These are phyloP conservation scores for Solanum boliviense DNA, from an alignment of 257 asterid genomes.

Conservation along the genomic window DNA sequence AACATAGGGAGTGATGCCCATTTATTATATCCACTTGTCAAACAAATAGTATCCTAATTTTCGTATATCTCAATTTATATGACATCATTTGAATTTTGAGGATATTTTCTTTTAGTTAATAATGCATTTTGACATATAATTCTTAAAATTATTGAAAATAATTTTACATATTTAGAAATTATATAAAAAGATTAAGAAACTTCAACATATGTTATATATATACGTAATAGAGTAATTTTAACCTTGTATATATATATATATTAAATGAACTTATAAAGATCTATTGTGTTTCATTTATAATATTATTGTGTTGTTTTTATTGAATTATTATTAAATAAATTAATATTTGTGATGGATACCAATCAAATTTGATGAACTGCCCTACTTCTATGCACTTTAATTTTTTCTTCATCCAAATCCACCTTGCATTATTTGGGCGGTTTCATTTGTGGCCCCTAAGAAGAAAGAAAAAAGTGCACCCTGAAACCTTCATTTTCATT, in stretches of 20 bases:
- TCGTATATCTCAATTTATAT: background rate
- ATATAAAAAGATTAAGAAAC: too few species aligned
- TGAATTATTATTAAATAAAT: background rate
- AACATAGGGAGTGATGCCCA: background rate
- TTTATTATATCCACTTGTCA: background rate
- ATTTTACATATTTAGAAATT: too few species aligned
- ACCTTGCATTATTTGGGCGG: background rate
- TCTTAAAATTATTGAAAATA: background rate
- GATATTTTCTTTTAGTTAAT: too few species aligned
- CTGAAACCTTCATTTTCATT: background rate
- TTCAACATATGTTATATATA: too few species aligned
- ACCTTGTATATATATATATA: background rate
- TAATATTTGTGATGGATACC: background rate
- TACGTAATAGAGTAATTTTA: too few species aligned
- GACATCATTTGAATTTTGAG: fast-evolving
- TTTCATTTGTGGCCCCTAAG: background rate
- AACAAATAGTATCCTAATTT: background rate
- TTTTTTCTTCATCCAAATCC: background rate
- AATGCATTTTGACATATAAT: too few species aligned
- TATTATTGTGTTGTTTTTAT: background rate
- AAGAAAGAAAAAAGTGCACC: background rate
- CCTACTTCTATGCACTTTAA: background rate
- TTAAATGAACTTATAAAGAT: background rate
- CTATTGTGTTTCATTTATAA: background rate
- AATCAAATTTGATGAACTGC: background rate